A percentile compares a stretch with the other conserved stretches of the same genome.
Conservation (phyloP, 495 filamentous ascomycete species). For the Hypoxylon rickii region DNA sequence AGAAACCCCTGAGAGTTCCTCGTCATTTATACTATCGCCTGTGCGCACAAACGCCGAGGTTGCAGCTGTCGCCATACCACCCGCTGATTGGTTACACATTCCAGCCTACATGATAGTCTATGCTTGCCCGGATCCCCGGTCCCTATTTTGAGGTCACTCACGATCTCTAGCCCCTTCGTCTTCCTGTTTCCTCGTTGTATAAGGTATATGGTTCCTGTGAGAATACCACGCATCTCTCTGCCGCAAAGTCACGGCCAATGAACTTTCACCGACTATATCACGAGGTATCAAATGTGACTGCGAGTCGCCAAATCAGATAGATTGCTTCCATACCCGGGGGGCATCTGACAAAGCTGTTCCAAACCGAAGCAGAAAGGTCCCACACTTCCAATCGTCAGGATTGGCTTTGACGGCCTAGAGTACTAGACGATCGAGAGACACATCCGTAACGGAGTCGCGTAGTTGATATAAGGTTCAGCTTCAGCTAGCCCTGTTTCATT, state of each 20-base stretch:
- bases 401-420: constrained; percentile 23
- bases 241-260: constrained; percentile 26
- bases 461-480: constrained; percentile 35
- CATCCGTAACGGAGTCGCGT: constrained; percentile 35
- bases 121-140: constrained; percentile 15
- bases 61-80: constrained; percentile 21
- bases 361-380: constrained; percentile 27
- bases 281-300: constrained; percentile 31
- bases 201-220: constrained; percentile 21
- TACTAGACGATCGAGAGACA: constrained; percentile 18
- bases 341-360: constrained; percentile 21
- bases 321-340: constrained; percentile 18
- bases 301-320: constrained; percentile 32
- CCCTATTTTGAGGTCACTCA: constrained; percentile 25
- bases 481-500: constrained; percentile 19
- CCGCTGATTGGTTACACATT: constrained; percentile 28
- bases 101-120: constrained; percentile 29
- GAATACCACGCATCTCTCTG: constrained; percentile 27
- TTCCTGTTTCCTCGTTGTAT: constrained; percentile 26
- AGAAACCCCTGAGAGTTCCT: constrained; percentile 16
- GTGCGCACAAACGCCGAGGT: constrained; percentile 29
- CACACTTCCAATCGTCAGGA: constrained; percentile 21
- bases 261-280: constrained; percentile 27
- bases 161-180: constrained; percentile 29
- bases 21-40: constrained; percentile 6